Base-by-base conservation (phyloP, 2,329 filamentous ascomycete genomes). In the Neospermospora avenae region DNA sequence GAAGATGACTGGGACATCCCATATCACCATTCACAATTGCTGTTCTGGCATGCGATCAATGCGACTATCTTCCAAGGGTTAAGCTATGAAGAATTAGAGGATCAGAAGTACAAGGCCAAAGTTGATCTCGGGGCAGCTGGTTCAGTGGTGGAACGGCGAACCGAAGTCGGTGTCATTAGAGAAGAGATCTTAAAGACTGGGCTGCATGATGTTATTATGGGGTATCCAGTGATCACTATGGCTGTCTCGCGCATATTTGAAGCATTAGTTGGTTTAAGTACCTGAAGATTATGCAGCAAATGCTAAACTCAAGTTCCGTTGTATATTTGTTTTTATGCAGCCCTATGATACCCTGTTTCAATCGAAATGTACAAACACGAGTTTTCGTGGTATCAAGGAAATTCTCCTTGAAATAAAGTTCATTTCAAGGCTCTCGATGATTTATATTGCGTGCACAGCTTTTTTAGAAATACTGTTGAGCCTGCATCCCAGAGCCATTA, bases 1-100 rank as follows among this genome's bases (percentile, higher is more conserved):
- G 80, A 83, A 55, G 84, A 96, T 69, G 93, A 97, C 71, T 77
- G 78, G 61, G 90, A 96, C 68, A 96, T 97, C 59, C 86, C 90
- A 0, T 93, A 84, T 75, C 80, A 77, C 2, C 86, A 91, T 70
- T 84, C 85, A 44, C 82, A 86, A 67, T 78, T 78, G 66, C 74
- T 90, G 2, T 90, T 89, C 69, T 77, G 81, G 80, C 76, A 83
- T 62, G 81, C 81, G 0, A 78, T 83, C 3, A 83, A 81, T 62
- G 81, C 81, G 1, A 76, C 78, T 0, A 59, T 67, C 1, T 59
- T 72, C 0, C 52, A 54, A 0, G 74, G 71, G 0, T 75, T 81
- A 8, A 74, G 65, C 4, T 76, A 74, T 37, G 77, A 79, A 1
- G 76, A 80, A 2, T 69, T 84, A 1, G 77, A 81, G 39, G 59